phyloP scores from a whole-genome alignment of 352 stramenopile species.

The Ophiocytium majus region DNA sequence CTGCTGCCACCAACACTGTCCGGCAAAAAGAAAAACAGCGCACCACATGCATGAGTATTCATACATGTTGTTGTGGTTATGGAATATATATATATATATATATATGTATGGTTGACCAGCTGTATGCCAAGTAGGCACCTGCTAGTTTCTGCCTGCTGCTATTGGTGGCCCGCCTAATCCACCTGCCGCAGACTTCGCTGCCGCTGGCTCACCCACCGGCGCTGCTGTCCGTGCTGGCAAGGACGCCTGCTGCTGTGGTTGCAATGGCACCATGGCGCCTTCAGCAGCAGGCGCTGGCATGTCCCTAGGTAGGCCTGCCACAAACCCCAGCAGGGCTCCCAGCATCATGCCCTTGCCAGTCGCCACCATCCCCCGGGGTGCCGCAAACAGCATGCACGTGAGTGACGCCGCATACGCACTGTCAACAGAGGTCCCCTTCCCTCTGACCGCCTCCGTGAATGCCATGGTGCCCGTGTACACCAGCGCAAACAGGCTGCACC shows the following conservation, averaged over 20 bases:
- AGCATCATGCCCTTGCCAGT: background rate
- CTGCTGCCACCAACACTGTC: too few relatives aligned
- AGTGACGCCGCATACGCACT: background rate
- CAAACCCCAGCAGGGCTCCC: background rate
- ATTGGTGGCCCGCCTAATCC: background rate
- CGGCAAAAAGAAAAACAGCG: too few relatives aligned
- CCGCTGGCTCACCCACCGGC: background rate
- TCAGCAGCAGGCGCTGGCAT: too few relatives aligned
- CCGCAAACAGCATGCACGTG: background rate
- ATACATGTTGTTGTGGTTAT: too few relatives aligned
- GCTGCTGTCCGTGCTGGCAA: background rate
- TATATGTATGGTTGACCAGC: too few relatives aligned
- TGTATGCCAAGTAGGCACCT: too few relatives aligned
- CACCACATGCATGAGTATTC: too few relatives aligned
- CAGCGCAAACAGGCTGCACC: background rate
- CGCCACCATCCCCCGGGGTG: too few relatives aligned
- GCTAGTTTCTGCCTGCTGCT: background rate
- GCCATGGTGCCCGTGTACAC: background rate
- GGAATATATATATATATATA: too few relatives aligned
- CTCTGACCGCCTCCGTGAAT: background rate
- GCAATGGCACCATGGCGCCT: background rate
- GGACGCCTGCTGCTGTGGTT: background rate
- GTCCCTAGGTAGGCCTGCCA: background rate
- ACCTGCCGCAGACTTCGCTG: background rate
- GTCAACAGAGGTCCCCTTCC: background rate